Conservation (phyloP, 106 monocot species). For the Dendrobium officinale region DNA sequence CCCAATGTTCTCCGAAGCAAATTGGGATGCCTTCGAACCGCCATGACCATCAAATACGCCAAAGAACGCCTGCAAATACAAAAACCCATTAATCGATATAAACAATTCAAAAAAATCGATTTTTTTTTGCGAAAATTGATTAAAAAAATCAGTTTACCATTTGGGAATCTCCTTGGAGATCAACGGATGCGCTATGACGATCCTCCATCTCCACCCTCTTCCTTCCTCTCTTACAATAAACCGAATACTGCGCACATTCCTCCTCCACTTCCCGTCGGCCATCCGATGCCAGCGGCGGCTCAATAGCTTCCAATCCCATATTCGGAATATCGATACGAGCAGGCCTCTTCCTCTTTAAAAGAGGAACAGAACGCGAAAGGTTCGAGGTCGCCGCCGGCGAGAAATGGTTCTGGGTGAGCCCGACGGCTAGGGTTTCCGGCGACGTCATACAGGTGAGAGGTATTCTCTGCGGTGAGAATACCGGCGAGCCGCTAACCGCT, state of each 20-base stretch:
- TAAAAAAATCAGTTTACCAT: slow-evolving; percentile 24
- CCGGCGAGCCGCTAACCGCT: slow-evolving; percentile 62
- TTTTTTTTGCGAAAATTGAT: neutral
- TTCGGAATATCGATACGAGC: slow-evolving; percentile 56
- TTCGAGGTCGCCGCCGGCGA: slow-evolving; percentile 12
- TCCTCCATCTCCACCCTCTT: slow-evolving; percentile 82
- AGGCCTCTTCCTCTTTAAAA: slow-evolving; percentile 85
- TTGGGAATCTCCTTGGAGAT: slow-evolving; percentile 52
- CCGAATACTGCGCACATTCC: slow-evolving; percentile 47
- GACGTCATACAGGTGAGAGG: neutral
- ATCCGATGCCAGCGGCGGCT: slow-evolving; percentile 14
- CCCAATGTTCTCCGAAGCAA: slow-evolving; percentile 59
- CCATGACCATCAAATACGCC: slow-evolving; percentile 94
- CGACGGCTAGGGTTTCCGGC: slow-evolving; percentile 13
- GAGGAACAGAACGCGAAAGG: neutral
- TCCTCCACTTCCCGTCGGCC: slow-evolving; percentile 37
- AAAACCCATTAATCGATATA: neutral
- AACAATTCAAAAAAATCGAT: too few relatives aligned
- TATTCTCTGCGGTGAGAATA: neutral
- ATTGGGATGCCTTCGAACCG: slow-evolving; percentile 71
- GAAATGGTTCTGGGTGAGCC: neutral
- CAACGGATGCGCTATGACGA: slow-evolving; percentile 37
- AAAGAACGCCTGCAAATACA: slow-evolving; percentile 65
- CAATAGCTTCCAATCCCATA: slow-evolving; percentile 10
- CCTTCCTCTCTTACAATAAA: slow-evolving; percentile 77